Conservation (phyloP, 768 basidiomycete species). For the Xerocomus spinulosus region DNA sequence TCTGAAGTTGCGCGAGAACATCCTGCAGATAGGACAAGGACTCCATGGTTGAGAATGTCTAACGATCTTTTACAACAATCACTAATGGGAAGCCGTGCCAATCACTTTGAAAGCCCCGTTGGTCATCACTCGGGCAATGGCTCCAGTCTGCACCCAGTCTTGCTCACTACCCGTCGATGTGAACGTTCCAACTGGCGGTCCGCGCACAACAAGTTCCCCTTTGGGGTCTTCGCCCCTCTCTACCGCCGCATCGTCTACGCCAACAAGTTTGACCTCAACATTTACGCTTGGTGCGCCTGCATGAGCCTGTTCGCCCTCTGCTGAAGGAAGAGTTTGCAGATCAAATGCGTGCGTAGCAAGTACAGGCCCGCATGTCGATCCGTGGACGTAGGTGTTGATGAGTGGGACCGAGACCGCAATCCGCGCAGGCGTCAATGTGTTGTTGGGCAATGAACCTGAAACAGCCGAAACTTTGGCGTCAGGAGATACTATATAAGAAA, state of each 20-base stretch:
- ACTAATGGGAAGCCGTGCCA: conserved; percentile 8
- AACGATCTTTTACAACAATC: too few species aligned
- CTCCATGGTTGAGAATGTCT: too few species aligned
- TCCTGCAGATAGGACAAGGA: conserved; percentile 31
- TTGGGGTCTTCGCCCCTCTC: conserved; percentile 64
- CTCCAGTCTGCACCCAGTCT: conserved; percentile 44
- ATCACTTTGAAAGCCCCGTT: conserved; percentile 59
- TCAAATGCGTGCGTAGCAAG: conserved; percentile 83
- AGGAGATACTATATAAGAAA: too few species aligned
- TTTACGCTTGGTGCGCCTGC: conserved; percentile 83
- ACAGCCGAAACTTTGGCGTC: not conserved
- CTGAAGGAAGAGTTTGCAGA: conserved; percentile 63
- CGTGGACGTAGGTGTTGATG: conserved; percentile 58
- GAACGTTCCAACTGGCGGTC: conserved; percentile 65
- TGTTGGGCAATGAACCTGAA: conserved; percentile 47
- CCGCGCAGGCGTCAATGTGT: conserved; percentile 56
- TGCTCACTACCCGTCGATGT: conserved; percentile 32
- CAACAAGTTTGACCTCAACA: conserved; percentile 75
- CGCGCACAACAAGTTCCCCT: conserved; percentile 60
- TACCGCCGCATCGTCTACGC: conserved; percentile 58
- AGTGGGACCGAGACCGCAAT: conserved; percentile 75
- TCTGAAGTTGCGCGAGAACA: conserved; percentile 41
- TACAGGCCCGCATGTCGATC: conserved; percentile 67
- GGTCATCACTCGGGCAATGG: conserved; percentile 47
- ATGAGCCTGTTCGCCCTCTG: conserved; percentile 36